phyloP scores from a whole-genome alignment of 2,329 filamentous ascomycete genomes.

The Trematosphaeria pertusa region DNA sequence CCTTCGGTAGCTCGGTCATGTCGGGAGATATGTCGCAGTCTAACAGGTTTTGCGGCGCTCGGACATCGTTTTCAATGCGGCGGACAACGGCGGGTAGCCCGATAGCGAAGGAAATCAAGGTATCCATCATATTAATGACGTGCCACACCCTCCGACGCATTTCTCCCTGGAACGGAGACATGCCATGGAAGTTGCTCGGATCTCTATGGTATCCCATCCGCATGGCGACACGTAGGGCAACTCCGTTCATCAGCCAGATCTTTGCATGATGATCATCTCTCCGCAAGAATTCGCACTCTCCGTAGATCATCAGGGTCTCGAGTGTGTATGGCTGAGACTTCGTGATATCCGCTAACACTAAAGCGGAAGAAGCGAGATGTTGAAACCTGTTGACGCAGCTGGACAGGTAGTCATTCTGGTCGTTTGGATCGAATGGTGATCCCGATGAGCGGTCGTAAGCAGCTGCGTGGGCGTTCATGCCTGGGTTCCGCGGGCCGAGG shows the following conservation, averaged over 20 bases:
- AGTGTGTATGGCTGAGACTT: conserved; percentile 31
- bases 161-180: conserved; percentile 45
- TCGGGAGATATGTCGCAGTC: conserved; percentile 48
- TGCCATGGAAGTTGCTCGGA: conserved; percentile 31
- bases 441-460: conserved; percentile 15
- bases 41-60: conserved; percentile 44
- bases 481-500: conserved; percentile 29
- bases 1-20: conserved; percentile 25
- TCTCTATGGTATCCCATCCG: conserved; percentile 51
- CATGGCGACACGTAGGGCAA: conserved; percentile 30
- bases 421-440: conserved; percentile 1
- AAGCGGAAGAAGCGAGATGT: conserved; percentile 32
- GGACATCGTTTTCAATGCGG: conserved; percentile 44
- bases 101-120: conserved; percentile 41
- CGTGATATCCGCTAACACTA: conserved; percentile 32
- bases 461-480: conserved; percentile 19
- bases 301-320: conserved; percentile 22
- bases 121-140: conserved; percentile 42
- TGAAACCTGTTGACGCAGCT: conserved; percentile 24
- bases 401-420: conserved; percentile 13
- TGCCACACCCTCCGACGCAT: conserved; percentile 47
- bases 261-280: conserved; percentile 29
- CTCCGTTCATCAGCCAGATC: conserved; percentile 32
- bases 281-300: conserved; percentile 27
- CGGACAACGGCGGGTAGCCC: conserved; percentile 43